A percentile compares a stretch with the other conserved stretches of the same genome.
Conservation (phyloP, 176 grass and related monocot genomes). For the Stipa capillata region DNA sequence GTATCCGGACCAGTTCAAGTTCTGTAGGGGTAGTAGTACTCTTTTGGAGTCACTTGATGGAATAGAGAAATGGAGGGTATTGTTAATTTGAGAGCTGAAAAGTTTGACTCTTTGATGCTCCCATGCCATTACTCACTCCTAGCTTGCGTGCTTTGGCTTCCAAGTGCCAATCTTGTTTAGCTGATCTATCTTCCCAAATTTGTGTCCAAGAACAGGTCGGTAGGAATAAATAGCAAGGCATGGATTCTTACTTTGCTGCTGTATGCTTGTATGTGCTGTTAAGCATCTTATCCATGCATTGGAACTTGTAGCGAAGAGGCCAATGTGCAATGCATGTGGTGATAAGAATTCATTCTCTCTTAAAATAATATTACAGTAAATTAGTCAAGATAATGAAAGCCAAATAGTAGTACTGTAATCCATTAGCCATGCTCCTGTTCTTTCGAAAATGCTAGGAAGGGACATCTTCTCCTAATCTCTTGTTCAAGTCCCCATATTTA, state of each 20-base stretch:
- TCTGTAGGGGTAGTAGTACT: background rate
- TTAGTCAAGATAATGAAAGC: background rate
- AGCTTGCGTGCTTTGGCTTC: slow-evolving; percentile 37
- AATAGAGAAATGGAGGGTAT: background rate
- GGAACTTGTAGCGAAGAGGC: slow-evolving; percentile 41
- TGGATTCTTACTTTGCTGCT: slow-evolving; percentile 1
- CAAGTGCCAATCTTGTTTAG: background rate
- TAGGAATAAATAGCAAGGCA: background rate
- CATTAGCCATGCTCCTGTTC: background rate
- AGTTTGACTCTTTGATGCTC: slow-evolving; percentile 40
- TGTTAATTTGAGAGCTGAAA: slow-evolving; percentile 33
- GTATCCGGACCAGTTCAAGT: background rate
- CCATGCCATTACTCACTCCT: slow-evolving; percentile 3
- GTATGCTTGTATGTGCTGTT: slow-evolving; percentile 5
- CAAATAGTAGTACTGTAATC: background rate
- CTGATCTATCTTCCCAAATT: background rate
- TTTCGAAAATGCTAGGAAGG: background rate
- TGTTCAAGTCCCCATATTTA: slow-evolving; percentile 16
- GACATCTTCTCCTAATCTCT: slow-evolving; percentile 20
- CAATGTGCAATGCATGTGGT: slow-evolving; percentile 46
- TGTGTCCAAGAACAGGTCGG: slow-evolving; percentile 17
- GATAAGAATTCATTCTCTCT: slow-evolving; percentile 6
- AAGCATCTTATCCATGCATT: slow-evolving; percentile 44
- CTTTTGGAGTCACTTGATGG: background rate
- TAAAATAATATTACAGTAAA: slow-evolving; percentile 2